Evolutionary conservation across 768 basidiomycete species (phyloP), one percentile per base, ranked within the genome.

Genomic region (Lactarius psammicola): DNA sequence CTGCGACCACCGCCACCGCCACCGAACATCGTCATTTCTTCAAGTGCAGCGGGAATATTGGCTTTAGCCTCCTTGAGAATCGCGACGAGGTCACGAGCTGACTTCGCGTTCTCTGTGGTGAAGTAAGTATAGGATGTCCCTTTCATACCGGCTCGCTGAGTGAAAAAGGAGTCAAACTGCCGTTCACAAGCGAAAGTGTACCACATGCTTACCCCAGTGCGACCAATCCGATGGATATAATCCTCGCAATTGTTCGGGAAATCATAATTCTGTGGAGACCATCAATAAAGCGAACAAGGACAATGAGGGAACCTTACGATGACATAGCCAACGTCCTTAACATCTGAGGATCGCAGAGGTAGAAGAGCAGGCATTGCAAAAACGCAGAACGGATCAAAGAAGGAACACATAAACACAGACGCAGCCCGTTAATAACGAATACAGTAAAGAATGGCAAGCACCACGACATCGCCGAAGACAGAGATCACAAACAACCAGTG

Each of bases 181-280:
- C 55, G 56, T 54, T 36, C 6, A 26, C 15, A 33, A 13, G 8
- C 1, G 2, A 13, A 17, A 31, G 30, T 23, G 17, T 10, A 36
- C 17, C 53, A 61, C 0, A 20, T 8, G 75, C 84, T 55, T 77
- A 93, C 92, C 63, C 95, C 95, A 69, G 96, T 97, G 76, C 96
- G 94, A 69, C 96, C 97, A 73, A 99, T 99, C 71, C 96, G 94
- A 79, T 99, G 96, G 67, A 98, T 94, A 78, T 98, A 98, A 78
- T 97, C 95, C 80, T 96, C 95, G 73, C 92, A 93, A 75, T 96
- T 95, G 79, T 97, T 97, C 1, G 95, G 95, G 82, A 98, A 97
- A 76, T 98, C 95, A 76, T 92, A 95, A 78, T 95, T 95, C 94
- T 95, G 70, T 3, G 59, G 40, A 13, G 13, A 51, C 49, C 5